Evolutionary conservation across 2,329 filamentous ascomycete genomes (phyloP).

Genomic region (Aspergillus uvarum): DNA sequence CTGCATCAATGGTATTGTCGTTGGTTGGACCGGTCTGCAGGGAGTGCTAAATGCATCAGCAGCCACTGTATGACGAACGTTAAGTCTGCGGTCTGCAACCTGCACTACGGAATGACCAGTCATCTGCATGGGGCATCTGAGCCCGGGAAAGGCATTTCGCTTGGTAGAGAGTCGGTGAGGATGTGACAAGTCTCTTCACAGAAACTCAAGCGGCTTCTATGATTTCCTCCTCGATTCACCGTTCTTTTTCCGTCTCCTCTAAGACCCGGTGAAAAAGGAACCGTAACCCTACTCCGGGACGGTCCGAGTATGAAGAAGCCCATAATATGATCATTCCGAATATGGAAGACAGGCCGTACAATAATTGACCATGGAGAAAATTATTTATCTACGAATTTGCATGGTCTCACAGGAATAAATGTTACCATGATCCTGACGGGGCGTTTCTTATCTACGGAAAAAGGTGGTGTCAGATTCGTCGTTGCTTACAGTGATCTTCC

Average conservation of each 20-base stretch:
- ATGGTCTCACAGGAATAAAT: not conserved
- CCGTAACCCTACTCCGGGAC: conserved; percentile 1
- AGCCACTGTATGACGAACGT: conserved; percentile 7
- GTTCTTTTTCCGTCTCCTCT: not conserved
- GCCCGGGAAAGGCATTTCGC: not conserved
- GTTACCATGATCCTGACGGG: not conserved
- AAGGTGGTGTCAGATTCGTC: not conserved
- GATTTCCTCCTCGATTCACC: not conserved
- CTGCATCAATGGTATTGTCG: not conserved
- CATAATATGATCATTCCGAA: conserved; percentile 1
- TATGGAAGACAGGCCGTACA: not conserved
- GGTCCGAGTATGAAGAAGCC: conserved; percentile 1
- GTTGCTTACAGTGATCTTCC: not conserved
- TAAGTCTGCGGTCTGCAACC: conserved; percentile 1
- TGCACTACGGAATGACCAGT: conserved; percentile 4
- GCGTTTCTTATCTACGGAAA: not conserved
- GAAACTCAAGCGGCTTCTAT: not conserved
- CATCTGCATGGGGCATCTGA: conserved; percentile 3
- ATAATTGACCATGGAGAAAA: conserved; percentile 1
- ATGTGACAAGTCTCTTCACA: not conserved
- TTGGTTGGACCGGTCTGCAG: conserved; percentile 2
- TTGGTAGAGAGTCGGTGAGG: conserved; percentile 8
- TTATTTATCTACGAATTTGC: not conserved
- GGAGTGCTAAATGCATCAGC: not conserved
- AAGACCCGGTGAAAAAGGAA: not conserved